A percentile compares a stretch with the other conserved stretches of the same genome.
phyloP scores from a whole-genome alignment of 192 early-diverging fungal species.

The Umbelopsis ramanniana region DNA sequence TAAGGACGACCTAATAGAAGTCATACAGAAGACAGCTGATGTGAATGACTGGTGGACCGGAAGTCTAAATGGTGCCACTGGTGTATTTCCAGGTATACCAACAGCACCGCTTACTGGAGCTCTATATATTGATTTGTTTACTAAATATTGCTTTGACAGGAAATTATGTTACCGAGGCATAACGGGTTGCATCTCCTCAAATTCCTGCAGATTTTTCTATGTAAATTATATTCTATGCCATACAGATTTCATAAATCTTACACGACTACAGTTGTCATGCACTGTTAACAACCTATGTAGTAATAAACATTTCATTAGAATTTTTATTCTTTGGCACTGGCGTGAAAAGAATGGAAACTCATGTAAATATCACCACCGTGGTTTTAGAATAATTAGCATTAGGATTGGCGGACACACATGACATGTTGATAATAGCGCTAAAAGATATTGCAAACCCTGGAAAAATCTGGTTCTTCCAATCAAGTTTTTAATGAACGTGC shows the following conservation, averaged over 20 bases:
- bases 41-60: slow-evolving; percentile 54
- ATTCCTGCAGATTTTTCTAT: background rate
- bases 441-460: no score
- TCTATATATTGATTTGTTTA: background rate
- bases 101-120: background rate
- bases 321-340: no score
- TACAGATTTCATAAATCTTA: background rate
- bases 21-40: slow-evolving; percentile 41
- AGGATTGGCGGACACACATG: no score
- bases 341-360: no score
- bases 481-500: no score
- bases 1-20: slow-evolving; percentile 48
- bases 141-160: background rate
- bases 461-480: no score
- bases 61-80: slow-evolving; percentile 33
- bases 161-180: slow-evolving; percentile 9
- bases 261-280: no score
- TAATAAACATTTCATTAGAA: no score
- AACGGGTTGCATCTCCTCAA: background rate
- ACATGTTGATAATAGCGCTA: no score
- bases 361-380: no score
- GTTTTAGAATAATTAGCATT: no score
- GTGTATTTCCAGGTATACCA: slow-evolving; percentile 37
- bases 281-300: no score
- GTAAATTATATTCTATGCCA: background rate